A percentile compares a stretch with the other conserved stretches of the same genome.
Evolutionary conservation across 768 basidiomycete species (phyloP).

Genomic region (Lentinula guzmanii): DNA sequence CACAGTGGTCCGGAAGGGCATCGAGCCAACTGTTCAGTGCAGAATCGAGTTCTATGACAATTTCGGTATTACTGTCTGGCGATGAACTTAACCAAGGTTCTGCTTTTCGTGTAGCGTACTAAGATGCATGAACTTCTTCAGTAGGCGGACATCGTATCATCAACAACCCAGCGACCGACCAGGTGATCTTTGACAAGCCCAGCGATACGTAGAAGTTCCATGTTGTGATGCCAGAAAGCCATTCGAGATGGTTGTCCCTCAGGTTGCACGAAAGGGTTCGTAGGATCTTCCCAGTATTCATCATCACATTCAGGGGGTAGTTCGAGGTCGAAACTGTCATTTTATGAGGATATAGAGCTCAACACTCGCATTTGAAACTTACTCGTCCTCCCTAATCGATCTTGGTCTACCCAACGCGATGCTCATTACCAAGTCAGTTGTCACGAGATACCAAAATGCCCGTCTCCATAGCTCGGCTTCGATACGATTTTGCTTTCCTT

Average conservation of each 20-base stretch:
- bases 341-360: neutral
- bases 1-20: constrained; percentile 39
- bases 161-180: neutral
- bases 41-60: constrained; percentile 19
- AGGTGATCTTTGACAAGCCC: neutral
- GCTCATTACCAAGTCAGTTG: constrained; percentile 6
- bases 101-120: neutral
- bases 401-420: constrained; percentile 43
- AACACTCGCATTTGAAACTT: constrained; percentile 8
- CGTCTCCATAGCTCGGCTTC: constrained; percentile 8
- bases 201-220: neutral
- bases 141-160: neutral
- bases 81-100: neutral
- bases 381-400: constrained; percentile 34
- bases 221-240: neutral
- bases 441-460: constrained; percentile 7
- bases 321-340: constrained; percentile 33
- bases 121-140: neutral
- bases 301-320: constrained; percentile 50
- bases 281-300: constrained; percentile 20
- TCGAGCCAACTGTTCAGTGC: constrained; percentile 60
- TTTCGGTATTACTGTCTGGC: neutral
- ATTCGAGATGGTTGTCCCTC: neutral
- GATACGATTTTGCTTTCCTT: neutral
- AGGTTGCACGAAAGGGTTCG: constrained; percentile 3